phyloP scores from a whole-genome alignment of 2,329 filamentous ascomycete genomes.

The Colletotrichum godetiae region DNA sequence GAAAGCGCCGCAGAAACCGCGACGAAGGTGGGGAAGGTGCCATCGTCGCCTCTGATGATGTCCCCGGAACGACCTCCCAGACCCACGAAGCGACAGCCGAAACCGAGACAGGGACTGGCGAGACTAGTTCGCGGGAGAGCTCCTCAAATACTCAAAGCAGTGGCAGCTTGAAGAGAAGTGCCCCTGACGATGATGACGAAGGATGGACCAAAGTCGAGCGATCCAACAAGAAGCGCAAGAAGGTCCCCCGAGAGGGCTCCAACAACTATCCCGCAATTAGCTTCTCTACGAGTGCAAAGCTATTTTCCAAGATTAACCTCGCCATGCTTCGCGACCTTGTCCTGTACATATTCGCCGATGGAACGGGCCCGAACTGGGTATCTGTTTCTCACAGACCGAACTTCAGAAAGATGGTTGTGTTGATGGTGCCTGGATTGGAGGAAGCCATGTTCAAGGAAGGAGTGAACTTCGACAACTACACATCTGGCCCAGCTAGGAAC shows the following conservation, averaged over 20 bases:
- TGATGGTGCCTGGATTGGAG: constrained; percentile 94
- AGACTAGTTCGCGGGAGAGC: constrained; percentile 9
- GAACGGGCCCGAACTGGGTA: constrained; percentile 73
- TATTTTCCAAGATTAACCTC: constrained; percentile 72
- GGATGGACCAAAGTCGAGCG: constrained; percentile 69
- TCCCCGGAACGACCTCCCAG: background rate
- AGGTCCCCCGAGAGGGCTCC: constrained; percentile 65
- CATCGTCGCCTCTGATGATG: constrained; percentile 5
- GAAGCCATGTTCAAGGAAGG: constrained; percentile 84
- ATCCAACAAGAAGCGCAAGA: constrained; percentile 69
- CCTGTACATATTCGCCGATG: constrained; percentile 76
- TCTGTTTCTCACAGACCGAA: constrained; percentile 70
- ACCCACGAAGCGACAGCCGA: background rate
- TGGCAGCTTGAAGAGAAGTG: constrained; percentile 61
- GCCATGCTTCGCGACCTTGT: constrained; percentile 72
- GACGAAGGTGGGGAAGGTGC: constrained; percentile 25
- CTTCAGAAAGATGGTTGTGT: constrained; percentile 82
- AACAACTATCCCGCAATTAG: constrained; percentile 69
- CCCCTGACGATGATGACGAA: constrained; percentile 51
- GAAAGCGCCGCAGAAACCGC: constrained; percentile 20
- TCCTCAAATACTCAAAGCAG: constrained; percentile 43
- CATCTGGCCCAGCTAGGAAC: constrained; percentile 36
- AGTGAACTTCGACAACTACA: constrained; percentile 61
- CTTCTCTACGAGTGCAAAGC: constrained; percentile 67
- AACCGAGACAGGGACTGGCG: background rate